Conservation (phyloP, 768 basidiomycete genomes). For the Suillus ampliporus region DNA sequence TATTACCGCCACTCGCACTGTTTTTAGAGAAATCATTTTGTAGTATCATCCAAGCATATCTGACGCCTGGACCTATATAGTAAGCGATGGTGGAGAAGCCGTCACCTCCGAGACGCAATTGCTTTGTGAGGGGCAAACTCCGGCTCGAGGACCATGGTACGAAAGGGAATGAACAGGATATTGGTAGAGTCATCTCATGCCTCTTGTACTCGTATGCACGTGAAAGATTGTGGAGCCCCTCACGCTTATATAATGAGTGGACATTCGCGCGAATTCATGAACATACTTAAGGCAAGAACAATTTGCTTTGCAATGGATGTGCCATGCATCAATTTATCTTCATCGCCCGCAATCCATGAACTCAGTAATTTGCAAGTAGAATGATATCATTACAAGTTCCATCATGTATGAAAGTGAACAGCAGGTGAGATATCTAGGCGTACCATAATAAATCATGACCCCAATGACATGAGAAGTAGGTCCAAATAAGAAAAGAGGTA, state of each 20-base stretch:
- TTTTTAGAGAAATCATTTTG: background rate
- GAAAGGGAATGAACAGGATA: too few relatives aligned
- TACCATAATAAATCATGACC: background rate
- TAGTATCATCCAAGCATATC: background rate
- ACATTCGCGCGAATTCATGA: background rate
- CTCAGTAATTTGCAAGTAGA: background rate
- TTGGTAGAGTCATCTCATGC: too few relatives aligned
- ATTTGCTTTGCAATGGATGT: background rate
- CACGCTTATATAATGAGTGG: background rate
- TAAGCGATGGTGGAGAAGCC: too few relatives aligned
- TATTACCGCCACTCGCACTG: background rate
- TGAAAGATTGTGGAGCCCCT: too few relatives aligned
- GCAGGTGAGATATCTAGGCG: background rate
- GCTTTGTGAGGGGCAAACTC: background rate
- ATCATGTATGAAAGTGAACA: background rate
- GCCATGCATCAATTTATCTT: too few relatives aligned
- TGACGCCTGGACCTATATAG: background rate
- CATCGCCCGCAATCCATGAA: conserved; percentile 13
- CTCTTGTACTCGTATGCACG: too few relatives aligned
- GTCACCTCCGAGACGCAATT: background rate
- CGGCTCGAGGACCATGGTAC: too few relatives aligned
- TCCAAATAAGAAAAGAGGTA: background rate
- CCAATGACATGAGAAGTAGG: background rate
- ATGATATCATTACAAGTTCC: background rate
- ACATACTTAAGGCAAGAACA: too few relatives aligned